A percentile compares a stretch with the other conserved stretches of the same genome.
Evolutionary conservation across 2,329 filamentous ascomycete species (phyloP).

Genomic region (Neopestalotiopsis rosae): DNA sequence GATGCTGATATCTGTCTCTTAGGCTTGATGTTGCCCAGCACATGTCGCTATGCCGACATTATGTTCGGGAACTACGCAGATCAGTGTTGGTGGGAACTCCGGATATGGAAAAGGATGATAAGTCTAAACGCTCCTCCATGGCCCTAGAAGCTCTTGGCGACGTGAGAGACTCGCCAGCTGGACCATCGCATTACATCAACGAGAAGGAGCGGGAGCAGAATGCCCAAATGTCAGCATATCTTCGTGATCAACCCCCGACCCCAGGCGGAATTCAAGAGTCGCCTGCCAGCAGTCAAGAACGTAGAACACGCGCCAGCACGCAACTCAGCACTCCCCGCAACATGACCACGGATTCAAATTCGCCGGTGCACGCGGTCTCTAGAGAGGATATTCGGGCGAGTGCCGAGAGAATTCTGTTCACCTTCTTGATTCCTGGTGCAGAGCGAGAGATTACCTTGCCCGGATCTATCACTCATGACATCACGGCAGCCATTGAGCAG

Average conservation of each 20-base stretch:
- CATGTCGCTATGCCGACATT: conserved; percentile 96
- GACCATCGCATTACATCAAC: conserved; percentile 66
- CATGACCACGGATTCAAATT: conserved; percentile 77
- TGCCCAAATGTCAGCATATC: conserved; percentile 88
- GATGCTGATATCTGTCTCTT: conserved; percentile 13
- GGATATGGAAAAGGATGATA: conserved; percentile 75
- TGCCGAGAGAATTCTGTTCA: conserved; percentile 98
- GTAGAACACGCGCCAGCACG: conserved; percentile 53
- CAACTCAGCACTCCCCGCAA: conserved; percentile 65
- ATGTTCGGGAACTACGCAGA: conserved; percentile 91
- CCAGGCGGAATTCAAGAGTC: conserved; percentile 55
- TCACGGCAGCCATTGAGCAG: conserved; percentile 88
- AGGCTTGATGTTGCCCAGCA: conserved; percentile 99
- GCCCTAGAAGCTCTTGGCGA: conserved; percentile 78
- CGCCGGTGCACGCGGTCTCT: conserved; percentile 82
- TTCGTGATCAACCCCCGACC: conserved; percentile 68
- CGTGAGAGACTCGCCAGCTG: conserved; percentile 62
- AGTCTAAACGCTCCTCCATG: conserved; percentile 84
- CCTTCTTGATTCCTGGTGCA: conserved; percentile 90
- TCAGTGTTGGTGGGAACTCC: conserved; percentile 94
- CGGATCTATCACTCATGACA: conserved; percentile 82
- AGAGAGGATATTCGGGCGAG: conserved; percentile 89
- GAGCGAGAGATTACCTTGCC: conserved; percentile 96
- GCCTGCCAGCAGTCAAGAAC: conserved; percentile 55
- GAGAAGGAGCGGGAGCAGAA: conserved; percentile 81